Conservation (phyloP, 805 yeast genomes). For the Yarrowia sp. region DNA sequence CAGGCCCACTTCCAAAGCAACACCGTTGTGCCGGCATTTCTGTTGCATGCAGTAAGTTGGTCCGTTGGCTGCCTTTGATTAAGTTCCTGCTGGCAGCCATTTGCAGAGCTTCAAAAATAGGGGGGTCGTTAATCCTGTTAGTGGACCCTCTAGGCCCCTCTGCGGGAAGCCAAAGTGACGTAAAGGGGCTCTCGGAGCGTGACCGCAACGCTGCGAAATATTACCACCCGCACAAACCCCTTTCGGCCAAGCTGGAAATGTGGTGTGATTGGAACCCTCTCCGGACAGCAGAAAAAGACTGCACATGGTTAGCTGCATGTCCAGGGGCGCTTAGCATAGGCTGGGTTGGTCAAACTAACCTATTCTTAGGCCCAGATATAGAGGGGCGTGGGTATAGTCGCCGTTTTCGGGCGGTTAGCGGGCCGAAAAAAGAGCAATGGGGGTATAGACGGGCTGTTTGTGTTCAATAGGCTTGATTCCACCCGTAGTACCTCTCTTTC, state of each 20-base stretch:
- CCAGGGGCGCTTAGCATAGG: slow-evolving; percentile 20
- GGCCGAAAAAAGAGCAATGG: too few relatives aligned
- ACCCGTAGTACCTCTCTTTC: too few relatives aligned
- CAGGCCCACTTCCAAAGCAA: slow-evolving; percentile 9
- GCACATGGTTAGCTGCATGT: slow-evolving; percentile 22
- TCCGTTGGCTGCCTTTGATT: slow-evolving; percentile 22
- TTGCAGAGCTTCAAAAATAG: slow-evolving; percentile 1
- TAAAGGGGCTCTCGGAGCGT: background rate
- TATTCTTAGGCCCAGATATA: background rate
- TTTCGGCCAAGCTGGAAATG: background rate
- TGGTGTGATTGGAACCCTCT: background rate
- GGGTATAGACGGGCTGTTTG: too few relatives aligned
- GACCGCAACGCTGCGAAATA: background rate
- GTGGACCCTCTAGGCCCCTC: background rate
- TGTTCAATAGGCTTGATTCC: too few relatives aligned
- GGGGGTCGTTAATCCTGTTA: background rate
- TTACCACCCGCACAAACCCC: background rate
- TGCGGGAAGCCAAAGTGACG: background rate
- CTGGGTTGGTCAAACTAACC: background rate
- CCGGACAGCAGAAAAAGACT: background rate
- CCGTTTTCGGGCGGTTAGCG: too few relatives aligned
- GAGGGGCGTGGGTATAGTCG: background rate
- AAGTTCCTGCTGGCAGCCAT: slow-evolving; percentile 20
- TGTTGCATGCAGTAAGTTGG: slow-evolving; percentile 20
- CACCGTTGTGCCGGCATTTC: slow-evolving; percentile 13